Conservation (phyloP, 1,284 basidiomycete species). For the Puccinia coronata region DNA sequence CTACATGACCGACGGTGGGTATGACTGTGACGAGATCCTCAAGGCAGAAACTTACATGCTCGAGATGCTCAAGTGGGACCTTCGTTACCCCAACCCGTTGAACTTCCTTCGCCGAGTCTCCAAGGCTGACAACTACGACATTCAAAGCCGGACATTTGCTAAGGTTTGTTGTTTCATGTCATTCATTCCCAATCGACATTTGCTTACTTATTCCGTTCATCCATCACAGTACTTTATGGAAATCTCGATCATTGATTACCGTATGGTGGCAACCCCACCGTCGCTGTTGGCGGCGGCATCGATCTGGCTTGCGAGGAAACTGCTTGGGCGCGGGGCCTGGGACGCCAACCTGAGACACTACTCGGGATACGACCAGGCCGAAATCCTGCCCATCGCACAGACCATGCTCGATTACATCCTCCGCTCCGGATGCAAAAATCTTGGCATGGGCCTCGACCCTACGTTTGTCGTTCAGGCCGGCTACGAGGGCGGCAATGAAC, state of each 20-base stretch:
- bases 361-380: conserved; percentile 81
- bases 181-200: too few species aligned
- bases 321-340: conserved; percentile 82
- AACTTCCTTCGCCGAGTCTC: conserved; percentile 87
- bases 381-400: conserved; percentile 81
- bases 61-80: conserved; percentile 85
- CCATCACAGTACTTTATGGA: conserved; percentile 72
- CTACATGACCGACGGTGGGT: conserved; percentile 82
- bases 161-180: conserved; percentile 63
- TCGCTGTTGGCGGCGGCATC: conserved; percentile 83
- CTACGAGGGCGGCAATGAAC: conserved; percentile 48
- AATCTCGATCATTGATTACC: conserved; percentile 83
- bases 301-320: conserved; percentile 85
- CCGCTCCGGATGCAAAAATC: conserved; percentile 59
- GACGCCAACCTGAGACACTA: conserved; percentile 87
- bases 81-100: conserved; percentile 89
- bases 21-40: conserved; percentile 82
- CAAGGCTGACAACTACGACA: conserved; percentile 94
- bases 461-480: conserved; percentile 22
- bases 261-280: conserved; percentile 76
- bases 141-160: conserved; percentile 83
- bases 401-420: conserved; percentile 90
- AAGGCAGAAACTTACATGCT: conserved; percentile 92
- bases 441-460: conserved; percentile 30
- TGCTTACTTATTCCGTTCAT: background rate